A percentile compares a stretch with the other conserved stretches of the same genome.
Conservation (phyloP, 495 filamentous ascomycete genomes). For the Penicillium riverlandense region DNA sequence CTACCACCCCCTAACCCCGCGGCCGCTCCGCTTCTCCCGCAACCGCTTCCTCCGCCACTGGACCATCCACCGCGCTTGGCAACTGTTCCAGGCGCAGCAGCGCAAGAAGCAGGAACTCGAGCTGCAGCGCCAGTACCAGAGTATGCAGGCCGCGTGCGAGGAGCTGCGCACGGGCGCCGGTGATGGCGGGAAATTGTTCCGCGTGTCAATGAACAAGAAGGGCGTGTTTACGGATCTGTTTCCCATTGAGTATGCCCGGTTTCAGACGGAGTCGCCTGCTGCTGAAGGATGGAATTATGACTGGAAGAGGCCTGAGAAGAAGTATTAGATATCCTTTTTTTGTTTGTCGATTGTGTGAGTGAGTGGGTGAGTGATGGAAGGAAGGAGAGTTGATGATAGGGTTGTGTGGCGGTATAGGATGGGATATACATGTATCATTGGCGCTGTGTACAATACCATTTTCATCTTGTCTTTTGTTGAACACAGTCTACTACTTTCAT, state of each 20-base stretch:
- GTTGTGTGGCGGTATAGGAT: background rate
- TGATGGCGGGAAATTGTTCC: constrained; percentile 72
- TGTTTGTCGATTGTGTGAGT: background rate
- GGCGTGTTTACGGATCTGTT: constrained; percentile 58
- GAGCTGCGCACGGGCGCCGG: constrained; percentile 65
- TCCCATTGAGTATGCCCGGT: constrained; percentile 81
- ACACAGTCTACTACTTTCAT: background rate
- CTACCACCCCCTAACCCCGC: constrained; percentile 56
- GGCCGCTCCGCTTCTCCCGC: constrained; percentile 78
- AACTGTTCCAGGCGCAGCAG: constrained; percentile 59
- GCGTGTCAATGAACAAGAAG: constrained; percentile 79
- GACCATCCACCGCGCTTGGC: constrained; percentile 97
- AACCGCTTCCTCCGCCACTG: constrained; percentile 90
- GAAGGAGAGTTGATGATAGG: background rate
- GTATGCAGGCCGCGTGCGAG: constrained; percentile 74
- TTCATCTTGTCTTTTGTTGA: background rate
- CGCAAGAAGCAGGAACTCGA: constrained; percentile 52
- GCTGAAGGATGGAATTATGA: constrained; percentile 72
- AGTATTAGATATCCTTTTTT: constrained; percentile 5
- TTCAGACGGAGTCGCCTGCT: constrained; percentile 71
- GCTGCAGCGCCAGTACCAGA: constrained; percentile 68
- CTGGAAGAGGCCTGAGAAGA: constrained; percentile 36
- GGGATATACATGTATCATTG: background rate
- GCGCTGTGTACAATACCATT: background rate
- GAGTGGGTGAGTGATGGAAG: constrained; percentile 1